Conservation (phyloP, 1,139 yeast genomes). For the Lodderomyces oxycetoniae region DNA sequence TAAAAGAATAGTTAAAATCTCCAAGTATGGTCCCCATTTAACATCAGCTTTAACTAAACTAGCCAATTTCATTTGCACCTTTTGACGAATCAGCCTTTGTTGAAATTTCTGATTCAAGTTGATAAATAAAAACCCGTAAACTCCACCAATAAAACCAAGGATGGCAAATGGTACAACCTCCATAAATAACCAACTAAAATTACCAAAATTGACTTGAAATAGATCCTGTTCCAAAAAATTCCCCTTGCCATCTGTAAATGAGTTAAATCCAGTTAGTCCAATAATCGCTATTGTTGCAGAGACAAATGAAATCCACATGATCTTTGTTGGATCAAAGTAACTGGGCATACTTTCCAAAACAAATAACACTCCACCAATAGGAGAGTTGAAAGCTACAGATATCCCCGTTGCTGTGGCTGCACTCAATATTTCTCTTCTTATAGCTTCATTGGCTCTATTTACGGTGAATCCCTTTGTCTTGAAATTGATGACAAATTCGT, state of each 20-base stretch:
- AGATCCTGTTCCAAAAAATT: conserved; percentile 53
- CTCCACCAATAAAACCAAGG: conserved; percentile 67
- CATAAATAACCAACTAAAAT: conserved; percentile 67
- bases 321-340: conserved; percentile 55
- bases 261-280: conserved; percentile 50
- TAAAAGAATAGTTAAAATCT: conserved; percentile 44
- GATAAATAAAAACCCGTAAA: conserved; percentile 55
- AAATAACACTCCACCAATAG: conserved; percentile 90
- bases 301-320: conserved; percentile 80
- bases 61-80: conserved; percentile 19
- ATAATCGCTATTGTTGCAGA: conserved; percentile 74
- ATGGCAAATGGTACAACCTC: conserved; percentile 66
- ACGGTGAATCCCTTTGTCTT: conserved; percentile 25
- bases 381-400: conserved; percentile 90
- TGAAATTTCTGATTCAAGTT: conserved; percentile 38
- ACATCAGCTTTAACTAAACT: conserved; percentile 13
- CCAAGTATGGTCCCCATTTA: conserved; percentile 32
- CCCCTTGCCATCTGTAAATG: conserved; percentile 52
- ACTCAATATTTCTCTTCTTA: conserved; percentile 58
- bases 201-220: conserved; percentile 60
- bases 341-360: conserved; percentile 71
- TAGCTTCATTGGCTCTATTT: conserved; percentile 41
- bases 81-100: conserved; percentile 15
- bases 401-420: conserved; percentile 95
- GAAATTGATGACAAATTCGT: conserved; percentile 20